These are phyloP conservation scores for Apiospora rasikravindrae DNA, from an alignment of 2,329 filamentous ascomycete species.

Conservation along the genomic window DNA sequence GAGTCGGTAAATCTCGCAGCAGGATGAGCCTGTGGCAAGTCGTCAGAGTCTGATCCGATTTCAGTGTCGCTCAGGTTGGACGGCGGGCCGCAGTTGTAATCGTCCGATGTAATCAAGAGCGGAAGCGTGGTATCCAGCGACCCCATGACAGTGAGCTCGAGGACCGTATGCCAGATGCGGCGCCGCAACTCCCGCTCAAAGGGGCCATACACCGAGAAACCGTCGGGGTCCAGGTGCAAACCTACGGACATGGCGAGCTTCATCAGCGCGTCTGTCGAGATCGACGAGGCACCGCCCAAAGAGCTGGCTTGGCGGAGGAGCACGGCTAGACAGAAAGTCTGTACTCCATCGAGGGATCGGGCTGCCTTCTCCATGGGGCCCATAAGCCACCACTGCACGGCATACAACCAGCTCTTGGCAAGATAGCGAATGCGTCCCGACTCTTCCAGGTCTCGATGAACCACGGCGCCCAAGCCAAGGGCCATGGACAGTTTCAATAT, in stretches of 20 bases:
- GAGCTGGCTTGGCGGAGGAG: conserved; percentile 32
- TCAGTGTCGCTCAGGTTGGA: conserved; percentile 31
- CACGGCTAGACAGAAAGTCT: conserved; percentile 33
- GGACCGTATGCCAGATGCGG: conserved; percentile 37
- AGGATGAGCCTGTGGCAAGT: background rate
- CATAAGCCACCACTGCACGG: conserved; percentile 36
- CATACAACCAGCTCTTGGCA: conserved; percentile 36
- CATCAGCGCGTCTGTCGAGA: conserved; percentile 36
- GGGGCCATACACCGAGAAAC: conserved; percentile 27
- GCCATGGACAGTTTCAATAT: conserved; percentile 34
- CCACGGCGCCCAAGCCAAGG: conserved; percentile 32
- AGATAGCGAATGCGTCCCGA: conserved; percentile 29
- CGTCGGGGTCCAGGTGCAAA: conserved; percentile 35
- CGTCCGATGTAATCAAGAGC: conserved; percentile 26
- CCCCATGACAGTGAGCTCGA: conserved; percentile 33
- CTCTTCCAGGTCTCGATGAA: conserved; percentile 26
- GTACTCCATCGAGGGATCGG: conserved; percentile 33
- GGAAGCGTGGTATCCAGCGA: conserved; percentile 32
- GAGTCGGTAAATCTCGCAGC: conserved; percentile 27
- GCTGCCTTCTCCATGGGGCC: conserved; percentile 33
- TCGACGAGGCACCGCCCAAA: conserved; percentile 33
- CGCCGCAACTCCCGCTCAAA: conserved; percentile 35
- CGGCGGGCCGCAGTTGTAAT: conserved; percentile 28
- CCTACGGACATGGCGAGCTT: conserved; percentile 38
- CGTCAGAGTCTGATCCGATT: conserved; percentile 2